Evolutionary conservation across 768 basidiomycete genomes (phyloP), one percentile per base, ranked within the genome.

Genomic region (Trametes punicea): DNA sequence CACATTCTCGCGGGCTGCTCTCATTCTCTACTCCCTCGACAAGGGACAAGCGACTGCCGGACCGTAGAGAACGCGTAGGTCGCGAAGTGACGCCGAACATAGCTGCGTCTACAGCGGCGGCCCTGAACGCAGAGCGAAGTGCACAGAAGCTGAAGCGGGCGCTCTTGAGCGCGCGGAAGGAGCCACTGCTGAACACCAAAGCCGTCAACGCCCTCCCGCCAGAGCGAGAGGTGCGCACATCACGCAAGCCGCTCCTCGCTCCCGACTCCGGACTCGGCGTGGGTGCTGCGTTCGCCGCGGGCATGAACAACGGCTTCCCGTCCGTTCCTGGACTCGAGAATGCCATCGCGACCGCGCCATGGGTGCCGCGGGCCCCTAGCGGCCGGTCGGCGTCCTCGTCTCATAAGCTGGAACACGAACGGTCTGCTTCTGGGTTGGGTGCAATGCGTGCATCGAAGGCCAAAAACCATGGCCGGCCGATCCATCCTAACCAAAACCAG

Each of bases 111-210:
- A 90, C 90, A 0, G 88, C 90, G 0, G 88, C 88, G 2, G 90
- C 92, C 21, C 74, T 94, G 44, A 88, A 90, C 56, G 85, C 89
- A 0, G 92, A 93, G 69, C 77, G 87, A 27, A 81, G 87, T 6
- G 87, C 87, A 1, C 79, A 81, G 46, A 79, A 75, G 56, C 75
- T 93, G 52, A 93, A 92, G 70, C 75, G 75, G 4, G 85, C 85
- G 0, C 74, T 93, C 8, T 70, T 91, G 21, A 66, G 74, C 6
- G 77, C 76, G 1, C 80, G 90, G 30, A 77, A 76, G 52, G 77
- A 83, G 57, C 90, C 91, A 0, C 70, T 88, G 31, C 69, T 92
- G 36, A 92, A 89, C 65, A 79, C 72, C 6, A 79, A 75, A 51
- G 84, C 79, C 1, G 63, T 60, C 2, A 52, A 62, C 47, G 63